These are phyloP conservation scores for Coemansia sp. DNA, from an alignment of 192 early-diverging fungal genomes.

Conservation along the genomic window DNA sequence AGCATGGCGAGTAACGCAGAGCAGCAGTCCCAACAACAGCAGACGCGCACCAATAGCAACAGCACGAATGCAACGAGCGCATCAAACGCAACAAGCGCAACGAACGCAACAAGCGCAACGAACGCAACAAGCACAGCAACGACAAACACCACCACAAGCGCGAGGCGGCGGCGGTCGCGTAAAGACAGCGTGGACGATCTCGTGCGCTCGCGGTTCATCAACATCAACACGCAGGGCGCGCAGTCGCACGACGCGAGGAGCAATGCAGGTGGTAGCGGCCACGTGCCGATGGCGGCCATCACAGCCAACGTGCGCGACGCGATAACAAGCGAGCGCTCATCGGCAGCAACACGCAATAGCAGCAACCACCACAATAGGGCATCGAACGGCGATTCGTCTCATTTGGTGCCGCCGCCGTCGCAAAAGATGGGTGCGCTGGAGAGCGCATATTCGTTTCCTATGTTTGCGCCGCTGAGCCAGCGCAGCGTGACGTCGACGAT, in stretches of 20 bases:
- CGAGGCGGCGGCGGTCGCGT: constrained; percentile 20
- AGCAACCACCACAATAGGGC: neutral
- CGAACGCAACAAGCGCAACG: neutral
- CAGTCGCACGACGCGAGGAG: too few species aligned
- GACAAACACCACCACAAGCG: neutral
- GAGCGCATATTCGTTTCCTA: constrained; percentile 48
- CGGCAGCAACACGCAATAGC: too few species aligned
- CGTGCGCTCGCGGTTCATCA: constrained; percentile 40
- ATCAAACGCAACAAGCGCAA: constrained; percentile 7
- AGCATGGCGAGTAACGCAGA: neutral
- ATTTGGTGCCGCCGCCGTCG: too few species aligned
- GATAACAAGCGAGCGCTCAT: constrained; percentile 29
- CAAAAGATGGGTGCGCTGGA: constrained; percentile 17
- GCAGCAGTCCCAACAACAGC: neutral
- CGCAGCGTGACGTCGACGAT: constrained; percentile 37
- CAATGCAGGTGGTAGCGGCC: too few species aligned
- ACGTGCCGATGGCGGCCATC: constrained; percentile 21
- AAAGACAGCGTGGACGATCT: constrained; percentile 53
- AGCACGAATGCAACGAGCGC: neutral
- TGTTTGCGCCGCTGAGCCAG: constrained; percentile 23
- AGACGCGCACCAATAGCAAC: neutral
- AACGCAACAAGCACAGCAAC: neutral
- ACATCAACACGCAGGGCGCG: constrained; percentile 8
- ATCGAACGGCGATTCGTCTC: neutral
- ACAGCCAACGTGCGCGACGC: constrained; percentile 46